Conservation (phyloP, 2,329 filamentous ascomycete genomes). For the Corinectria fuckeliana region DNA sequence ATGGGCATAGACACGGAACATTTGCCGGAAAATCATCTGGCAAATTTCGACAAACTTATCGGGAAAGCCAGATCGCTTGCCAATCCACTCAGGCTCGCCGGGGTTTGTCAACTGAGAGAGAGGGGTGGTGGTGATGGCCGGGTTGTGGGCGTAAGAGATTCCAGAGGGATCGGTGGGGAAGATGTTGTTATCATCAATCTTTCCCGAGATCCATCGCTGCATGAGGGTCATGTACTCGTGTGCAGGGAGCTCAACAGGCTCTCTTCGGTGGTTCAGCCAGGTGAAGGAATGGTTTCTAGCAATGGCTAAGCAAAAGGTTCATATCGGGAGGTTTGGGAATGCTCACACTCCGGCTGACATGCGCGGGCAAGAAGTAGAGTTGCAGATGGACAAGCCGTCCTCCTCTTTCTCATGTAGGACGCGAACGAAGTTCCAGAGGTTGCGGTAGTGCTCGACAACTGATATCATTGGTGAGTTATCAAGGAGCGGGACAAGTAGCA, state of each 20-base stretch:
- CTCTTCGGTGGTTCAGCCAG: conserved; percentile 87
- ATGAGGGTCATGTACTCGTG: conserved; percentile 94
- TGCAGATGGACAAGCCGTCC: conserved; percentile 81
- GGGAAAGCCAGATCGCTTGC: conserved; percentile 92
- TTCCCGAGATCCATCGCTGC: conserved; percentile 96
- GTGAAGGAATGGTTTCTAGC: conserved; percentile 89
- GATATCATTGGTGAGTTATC: background rate
- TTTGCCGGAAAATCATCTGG: conserved; percentile 94
- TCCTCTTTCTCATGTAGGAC: conserved; percentile 88
- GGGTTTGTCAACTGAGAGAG: conserved; percentile 67
- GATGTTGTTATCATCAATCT: conserved; percentile 87
- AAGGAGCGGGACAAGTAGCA: background rate
- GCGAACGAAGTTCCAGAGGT: conserved; percentile 88
- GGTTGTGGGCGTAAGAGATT: conserved; percentile 70
- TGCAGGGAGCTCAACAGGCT: conserved; percentile 90
- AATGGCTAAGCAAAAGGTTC: conserved; percentile 16
- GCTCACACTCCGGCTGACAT: conserved; percentile 95
- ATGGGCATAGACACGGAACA: conserved; percentile 98
- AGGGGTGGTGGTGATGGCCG: conserved; percentile 63
- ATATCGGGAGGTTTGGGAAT: background rate
- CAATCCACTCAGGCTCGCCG: conserved; percentile 77
- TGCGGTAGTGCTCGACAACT: conserved; percentile 94
- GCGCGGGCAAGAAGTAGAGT: conserved; percentile 81
- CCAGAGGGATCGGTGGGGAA: conserved; percentile 86
- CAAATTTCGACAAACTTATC: conserved; percentile 88